These are phyloP conservation scores for Bipolaris oryzae DNA, from an alignment of 2,329 filamentous ascomycete species.

Conservation along the genomic window DNA sequence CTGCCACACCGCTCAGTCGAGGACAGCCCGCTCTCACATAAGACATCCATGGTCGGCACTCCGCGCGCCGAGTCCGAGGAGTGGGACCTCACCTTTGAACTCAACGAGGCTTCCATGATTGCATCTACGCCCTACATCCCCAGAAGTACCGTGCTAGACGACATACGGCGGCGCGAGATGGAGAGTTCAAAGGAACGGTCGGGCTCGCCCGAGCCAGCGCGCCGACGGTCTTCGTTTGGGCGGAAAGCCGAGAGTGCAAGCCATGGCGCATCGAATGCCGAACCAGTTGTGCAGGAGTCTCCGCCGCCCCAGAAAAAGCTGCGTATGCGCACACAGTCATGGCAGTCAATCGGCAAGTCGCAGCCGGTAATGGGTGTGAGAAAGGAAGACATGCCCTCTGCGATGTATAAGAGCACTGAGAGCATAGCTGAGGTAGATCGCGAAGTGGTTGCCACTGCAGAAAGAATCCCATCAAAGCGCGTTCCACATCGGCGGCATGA, in stretches of 20 bases:
- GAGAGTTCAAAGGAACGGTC: constrained; percentile 47
- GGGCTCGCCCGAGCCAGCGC: constrained; percentile 37
- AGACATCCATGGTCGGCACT: constrained; percentile 37
- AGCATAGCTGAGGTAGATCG: constrained; percentile 39
- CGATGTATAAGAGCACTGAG: constrained; percentile 44
- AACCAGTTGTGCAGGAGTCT: constrained; percentile 9
- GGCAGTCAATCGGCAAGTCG: constrained; percentile 39
- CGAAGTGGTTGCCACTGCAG: constrained; percentile 31
- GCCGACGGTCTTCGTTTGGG: constrained; percentile 23
- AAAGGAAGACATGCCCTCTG: constrained; percentile 41
- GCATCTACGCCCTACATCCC: constrained; percentile 55
- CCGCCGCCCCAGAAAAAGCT: constrained; percentile 19
- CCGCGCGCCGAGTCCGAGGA: constrained; percentile 30
- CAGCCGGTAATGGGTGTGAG: constrained; percentile 33
- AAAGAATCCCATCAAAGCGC: constrained; percentile 34
- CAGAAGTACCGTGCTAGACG: constrained; percentile 51
- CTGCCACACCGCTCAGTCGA: constrained; percentile 51
- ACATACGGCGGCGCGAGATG: constrained; percentile 52
- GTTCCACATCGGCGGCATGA: constrained; percentile 47
- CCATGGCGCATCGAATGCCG: constrained; percentile 11
- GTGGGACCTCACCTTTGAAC: constrained; percentile 51
- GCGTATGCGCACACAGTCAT: constrained; percentile 37
- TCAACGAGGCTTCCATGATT: constrained; percentile 54
- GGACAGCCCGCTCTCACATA: constrained; percentile 51
- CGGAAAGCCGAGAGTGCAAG: constrained; percentile 9